Base-by-base conservation (phyloP, 345 rosid species). In the Psidium guajava region DNA sequence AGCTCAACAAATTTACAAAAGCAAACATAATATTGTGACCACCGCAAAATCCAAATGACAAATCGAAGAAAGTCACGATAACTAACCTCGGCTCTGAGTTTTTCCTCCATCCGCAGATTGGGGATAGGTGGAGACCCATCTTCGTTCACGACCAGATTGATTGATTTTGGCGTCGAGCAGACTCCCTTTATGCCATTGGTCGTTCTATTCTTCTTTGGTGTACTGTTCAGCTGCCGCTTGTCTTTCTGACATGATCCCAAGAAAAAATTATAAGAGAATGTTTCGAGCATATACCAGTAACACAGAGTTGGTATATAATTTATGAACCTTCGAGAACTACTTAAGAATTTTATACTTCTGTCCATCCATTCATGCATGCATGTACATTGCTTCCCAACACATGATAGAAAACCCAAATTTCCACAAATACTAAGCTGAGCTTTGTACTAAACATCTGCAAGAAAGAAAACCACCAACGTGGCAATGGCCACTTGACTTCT, bases 1-100 rank as follows among this genome's bases (percentile, higher is more conserved):
- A 69, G 77, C 32, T 69, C 77, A 32, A 32, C 32, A 32, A 69
- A 69, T 69, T 36, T 24, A 64, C 21, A 32, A 69, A 69, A 32
- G 77, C 52, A 75, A 21, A 25, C 40, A 49, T 32, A 77, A 51
- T 10, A 9, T 2, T 2, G 32, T 59, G n/a, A 42, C 80, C 80
- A 11, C 56, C 18, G 15, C 82, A 81, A 59, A 61, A 51, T 49
- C 58, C 25, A 8, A 73, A 64, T 20, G 25, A 16, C 28, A 77
- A 54, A 49, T 28, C 11, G 2, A 84, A 40, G 28, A 27, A 84
- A 73, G 47, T n/a, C 82, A 82, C 24, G n/a, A 77, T 86, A 27
- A 88, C 91, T 86, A n/a, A 94, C 99, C 99, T 95, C 96, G n/a
- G 94, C 96, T 83, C 85, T 91, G 88, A 95, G 82, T 85, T 94